Base-by-base conservation (phyloP, 2,329 filamentous ascomycete genomes). In the Penicillium sp. region DNA sequence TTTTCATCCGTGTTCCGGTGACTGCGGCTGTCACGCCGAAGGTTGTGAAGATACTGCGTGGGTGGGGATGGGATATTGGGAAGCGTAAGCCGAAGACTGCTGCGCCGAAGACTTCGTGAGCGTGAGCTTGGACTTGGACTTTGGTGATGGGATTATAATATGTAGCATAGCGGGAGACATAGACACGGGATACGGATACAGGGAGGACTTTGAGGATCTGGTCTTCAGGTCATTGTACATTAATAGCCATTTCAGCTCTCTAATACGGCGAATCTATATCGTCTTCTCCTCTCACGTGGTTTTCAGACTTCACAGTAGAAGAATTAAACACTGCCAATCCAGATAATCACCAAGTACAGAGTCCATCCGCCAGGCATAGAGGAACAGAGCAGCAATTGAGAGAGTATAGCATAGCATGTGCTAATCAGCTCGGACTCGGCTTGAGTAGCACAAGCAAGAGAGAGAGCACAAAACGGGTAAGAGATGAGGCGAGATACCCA, bases 51-150 rank as follows among this genome's bases (percentile, higher is more conserved):
- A 81, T 84, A 11, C 76, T 99, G 25, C 79, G 92, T 56, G 80
- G 82, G 11, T 95, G 92, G 89, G 93, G 93, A 4, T 97, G 89
- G 86, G 83, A 97, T 66, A 93, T 99, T 65, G 92, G 92, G 42
- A 95, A 89, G 76, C 79, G 83, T 61, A 81, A 75, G 58, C 69
- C 71, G 2, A 73, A 70, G 55, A 66, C 59, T n/a, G n/a, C n/a
- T n/a, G n/a, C n/a, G 58, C 69, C 71, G 2, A 73, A 70, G 55
- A 66, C 59, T 41, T 54, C 55, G 35, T 67, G 56, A 57, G 11
- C 22, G 22, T 25, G 3, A 25, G 22, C 22, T 8, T 7, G n/a
- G n/a, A n/a, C n/a, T n/a, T n/a, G n/a, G n/a, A n/a, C n/a, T n/a
- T n/a, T 22, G 13, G 29, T 41, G 44, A 36, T 42, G 18, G 42